Conservation (phyloP, 305 asterid species). For the Fraxinus greggii region DNA sequence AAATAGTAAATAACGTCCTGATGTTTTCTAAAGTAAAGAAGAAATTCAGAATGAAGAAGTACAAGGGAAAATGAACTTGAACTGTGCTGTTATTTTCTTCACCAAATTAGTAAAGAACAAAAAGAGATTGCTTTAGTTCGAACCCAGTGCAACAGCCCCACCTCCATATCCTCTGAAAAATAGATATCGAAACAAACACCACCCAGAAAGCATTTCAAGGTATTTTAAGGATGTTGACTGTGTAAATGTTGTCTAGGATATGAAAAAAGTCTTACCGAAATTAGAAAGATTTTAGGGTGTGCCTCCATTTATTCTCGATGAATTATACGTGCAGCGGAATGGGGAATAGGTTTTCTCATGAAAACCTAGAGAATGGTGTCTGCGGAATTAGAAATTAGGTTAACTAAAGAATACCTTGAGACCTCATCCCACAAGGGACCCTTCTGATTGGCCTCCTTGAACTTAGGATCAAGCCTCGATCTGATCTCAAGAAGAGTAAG, state of each 20-base stretch:
- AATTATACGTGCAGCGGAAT: background rate
- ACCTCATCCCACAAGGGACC: slow-evolving; percentile 98
- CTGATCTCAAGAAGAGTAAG: slow-evolving; percentile 96
- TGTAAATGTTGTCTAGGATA: background rate
- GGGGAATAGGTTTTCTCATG: background rate
- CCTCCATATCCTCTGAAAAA: background rate
- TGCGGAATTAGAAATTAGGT: slow-evolving; percentile 10
- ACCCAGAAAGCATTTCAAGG: background rate
- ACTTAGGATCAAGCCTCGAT: slow-evolving; percentile 81
- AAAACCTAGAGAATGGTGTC: slow-evolving; percentile 3
- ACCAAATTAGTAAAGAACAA: slow-evolving; percentile 7
- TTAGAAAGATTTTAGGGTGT: background rate
- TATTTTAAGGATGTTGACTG: background rate
- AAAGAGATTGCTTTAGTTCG: background rate
- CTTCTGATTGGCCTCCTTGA: slow-evolving; percentile 92
- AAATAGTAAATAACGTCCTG: background rate
- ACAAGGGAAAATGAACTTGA: slow-evolving; percentile 18
- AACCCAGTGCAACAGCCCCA: background rate
- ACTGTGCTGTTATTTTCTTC: slow-evolving; percentile 20
- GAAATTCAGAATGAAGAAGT: background rate
- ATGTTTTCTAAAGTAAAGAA: background rate
- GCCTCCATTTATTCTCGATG: background rate
- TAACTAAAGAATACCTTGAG: slow-evolving; percentile 54
- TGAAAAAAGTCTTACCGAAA: background rate
- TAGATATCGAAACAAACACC: background rate